phyloP scores from a whole-genome alignment of 1,284 basidiomycete species.

The Trichosporon sp. region DNA sequence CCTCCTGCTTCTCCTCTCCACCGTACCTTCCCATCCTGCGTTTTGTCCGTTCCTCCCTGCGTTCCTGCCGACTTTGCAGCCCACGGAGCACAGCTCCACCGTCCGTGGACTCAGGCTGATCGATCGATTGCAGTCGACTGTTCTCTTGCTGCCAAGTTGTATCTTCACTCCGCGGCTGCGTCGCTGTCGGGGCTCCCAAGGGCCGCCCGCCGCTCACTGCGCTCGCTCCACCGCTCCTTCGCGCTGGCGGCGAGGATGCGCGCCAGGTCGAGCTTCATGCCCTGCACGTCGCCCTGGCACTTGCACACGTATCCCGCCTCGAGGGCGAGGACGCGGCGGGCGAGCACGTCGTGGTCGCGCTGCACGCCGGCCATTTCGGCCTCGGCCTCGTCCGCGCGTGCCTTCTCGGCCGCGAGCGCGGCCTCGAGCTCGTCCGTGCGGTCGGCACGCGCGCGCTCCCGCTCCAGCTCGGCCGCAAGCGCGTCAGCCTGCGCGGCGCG shows the following conservation, averaged over 20 bases:
- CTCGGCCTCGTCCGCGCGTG: background rate
- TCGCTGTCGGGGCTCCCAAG: background rate
- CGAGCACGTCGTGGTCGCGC: background rate
- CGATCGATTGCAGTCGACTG: too few species aligned
- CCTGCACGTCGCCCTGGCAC: background rate
- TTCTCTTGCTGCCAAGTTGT: too few species aligned
- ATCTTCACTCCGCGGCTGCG: background rate
- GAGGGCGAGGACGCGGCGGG: background rate
- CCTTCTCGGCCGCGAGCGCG: background rate
- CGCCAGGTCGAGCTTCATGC: background rate
- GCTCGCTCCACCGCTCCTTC: background rate
- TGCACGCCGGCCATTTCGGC: background rate
- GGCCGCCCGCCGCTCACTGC: background rate
- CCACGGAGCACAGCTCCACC: too few species aligned
- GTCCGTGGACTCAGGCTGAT: too few species aligned
- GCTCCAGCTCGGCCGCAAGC: background rate
- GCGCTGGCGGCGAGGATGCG: background rate
- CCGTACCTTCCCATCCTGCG: too few species aligned
- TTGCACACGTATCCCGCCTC: slow-evolving; percentile 1
- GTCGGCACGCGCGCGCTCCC: background rate
- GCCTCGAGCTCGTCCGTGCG: background rate
- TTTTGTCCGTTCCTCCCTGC: background rate
- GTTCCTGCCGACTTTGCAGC: too few species aligned
- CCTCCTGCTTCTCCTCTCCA: background rate
- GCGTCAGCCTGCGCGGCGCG: background rate